Conservation (phyloP, 306 rosid species). For the Gastrolobium bilobum region DNA sequence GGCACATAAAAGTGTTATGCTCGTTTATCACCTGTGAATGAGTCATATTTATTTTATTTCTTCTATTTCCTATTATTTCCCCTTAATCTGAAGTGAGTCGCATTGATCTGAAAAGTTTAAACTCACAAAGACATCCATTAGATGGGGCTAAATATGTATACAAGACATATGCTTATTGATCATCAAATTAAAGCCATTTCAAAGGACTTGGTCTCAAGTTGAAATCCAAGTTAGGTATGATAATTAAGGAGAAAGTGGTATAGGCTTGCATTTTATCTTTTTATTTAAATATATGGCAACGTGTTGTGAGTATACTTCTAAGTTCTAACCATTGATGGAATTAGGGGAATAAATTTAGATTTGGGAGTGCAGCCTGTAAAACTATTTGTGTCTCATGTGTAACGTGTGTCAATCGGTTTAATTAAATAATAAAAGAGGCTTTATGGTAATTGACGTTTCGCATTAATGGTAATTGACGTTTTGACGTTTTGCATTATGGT, state of each 20-base stretch:
- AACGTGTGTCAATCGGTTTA: no score
- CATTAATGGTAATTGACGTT: no score
- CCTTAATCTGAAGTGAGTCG: not conserved
- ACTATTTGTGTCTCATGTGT: no score
- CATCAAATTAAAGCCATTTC: conserved; percentile 2
- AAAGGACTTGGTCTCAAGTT: conserved; percentile 10
- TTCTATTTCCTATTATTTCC: not conserved
- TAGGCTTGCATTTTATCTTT: not conserved
- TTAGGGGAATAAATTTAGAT: not conserved
- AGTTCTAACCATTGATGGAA: no score
- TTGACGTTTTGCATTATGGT: no score
- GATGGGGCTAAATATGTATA: not conserved
- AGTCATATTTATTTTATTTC: not conserved
- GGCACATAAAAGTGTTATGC: not conserved
- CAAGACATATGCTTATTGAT: conserved; percentile 6
- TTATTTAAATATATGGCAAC: not conserved
- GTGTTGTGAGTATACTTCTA: not conserved
- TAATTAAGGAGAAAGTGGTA: not conserved
- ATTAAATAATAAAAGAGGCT: no score
- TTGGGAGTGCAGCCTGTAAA: conserved; percentile 1
- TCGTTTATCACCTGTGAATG: not conserved
- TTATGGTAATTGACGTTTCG: no score
- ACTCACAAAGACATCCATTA: conserved; percentile 1
- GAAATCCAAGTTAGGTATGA: not conserved
- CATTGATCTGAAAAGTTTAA: not conserved